phyloP scores from a whole-genome alignment of 441 rosid genomes.

The Corymbia citriodora region DNA sequence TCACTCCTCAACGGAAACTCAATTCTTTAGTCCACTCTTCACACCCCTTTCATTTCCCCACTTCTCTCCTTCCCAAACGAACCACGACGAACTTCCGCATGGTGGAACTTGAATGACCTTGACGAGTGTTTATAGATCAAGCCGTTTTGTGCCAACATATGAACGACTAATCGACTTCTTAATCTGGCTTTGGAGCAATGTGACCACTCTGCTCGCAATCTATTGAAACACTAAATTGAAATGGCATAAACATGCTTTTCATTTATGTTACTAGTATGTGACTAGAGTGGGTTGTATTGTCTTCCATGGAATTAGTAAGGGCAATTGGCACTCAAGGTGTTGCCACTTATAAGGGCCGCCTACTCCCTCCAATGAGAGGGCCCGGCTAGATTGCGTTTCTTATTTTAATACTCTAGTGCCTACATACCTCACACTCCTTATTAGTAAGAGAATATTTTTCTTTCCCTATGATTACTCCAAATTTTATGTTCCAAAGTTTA shows the following conservation, averaged over 20 bases:
- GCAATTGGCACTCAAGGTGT: no score
- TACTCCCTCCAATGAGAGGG: no score
- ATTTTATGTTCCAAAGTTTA: no score
- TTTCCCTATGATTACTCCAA: no score
- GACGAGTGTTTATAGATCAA: neutral
- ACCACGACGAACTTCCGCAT: neutral
- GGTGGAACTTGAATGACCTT: neutral
- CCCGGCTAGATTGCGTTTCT: no score
- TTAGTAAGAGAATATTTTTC: no score
- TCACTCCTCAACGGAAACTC: neutral
- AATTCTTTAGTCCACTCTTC: neutral
- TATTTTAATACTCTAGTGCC: no score
- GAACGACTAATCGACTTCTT: neutral
- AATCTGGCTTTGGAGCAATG: neutral
- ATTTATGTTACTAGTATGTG: no score
- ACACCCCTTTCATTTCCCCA: neutral
- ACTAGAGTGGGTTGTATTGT: no score
- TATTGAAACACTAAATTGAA: neutral
- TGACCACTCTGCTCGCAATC: neutral
- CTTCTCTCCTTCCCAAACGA: neutral
- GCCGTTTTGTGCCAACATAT: neutral
- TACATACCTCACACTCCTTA: no score
- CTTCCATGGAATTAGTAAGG: no score
- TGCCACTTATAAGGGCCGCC: no score
- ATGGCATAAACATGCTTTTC: neutral